Evolutionary conservation across 1,284 basidiomycete species (phyloP).

Genomic region (Naganishia cerealis): DNA sequence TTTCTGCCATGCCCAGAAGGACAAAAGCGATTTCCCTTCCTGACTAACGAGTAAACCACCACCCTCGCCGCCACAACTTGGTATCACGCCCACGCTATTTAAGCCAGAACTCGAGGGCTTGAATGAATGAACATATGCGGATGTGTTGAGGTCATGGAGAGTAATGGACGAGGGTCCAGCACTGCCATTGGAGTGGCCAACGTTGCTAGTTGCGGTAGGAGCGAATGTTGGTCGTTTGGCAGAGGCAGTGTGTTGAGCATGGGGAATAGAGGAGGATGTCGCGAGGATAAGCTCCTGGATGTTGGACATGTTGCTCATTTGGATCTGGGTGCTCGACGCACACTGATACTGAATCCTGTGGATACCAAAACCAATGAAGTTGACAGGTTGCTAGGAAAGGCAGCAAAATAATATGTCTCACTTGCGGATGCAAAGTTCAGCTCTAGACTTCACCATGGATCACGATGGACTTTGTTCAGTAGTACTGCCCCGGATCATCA

Average conservation of each 20-base stretch:
- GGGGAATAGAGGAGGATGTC: constrained; percentile 42
- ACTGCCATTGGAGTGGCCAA: constrained; percentile 31
- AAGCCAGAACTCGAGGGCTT: constrained; percentile 48
- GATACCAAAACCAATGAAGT: no score
- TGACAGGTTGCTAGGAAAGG: neutral
- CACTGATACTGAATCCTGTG: no score
- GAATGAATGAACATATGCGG: constrained; percentile 51
- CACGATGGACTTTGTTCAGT: no score
- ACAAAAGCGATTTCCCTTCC: constrained; percentile 53
- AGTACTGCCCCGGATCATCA: neutral
- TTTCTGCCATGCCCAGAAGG: constrained; percentile 57
- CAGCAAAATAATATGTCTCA: constrained; percentile 1
- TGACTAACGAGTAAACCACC: constrained; percentile 53
- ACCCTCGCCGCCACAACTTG: constrained; percentile 46
- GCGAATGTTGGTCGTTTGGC: constrained; percentile 48
- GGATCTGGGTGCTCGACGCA: no score
- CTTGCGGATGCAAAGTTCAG: neutral
- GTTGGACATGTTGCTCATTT: constrained; percentile 7
- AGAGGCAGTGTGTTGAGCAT: constrained; percentile 35
- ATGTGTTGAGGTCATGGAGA: constrained; percentile 52
- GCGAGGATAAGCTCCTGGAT: constrained; percentile 50
- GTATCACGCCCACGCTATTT: constrained; percentile 45
- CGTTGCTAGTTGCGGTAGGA: constrained; percentile 34
- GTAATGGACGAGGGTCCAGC: constrained; percentile 50
- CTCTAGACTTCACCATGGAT: no score